Percentiles rank a stretch among this genome's conserved stretches.
Conservation (phyloP, 495 filamentous ascomycete genomes). For the Lasiosphaeria miniovina region DNA sequence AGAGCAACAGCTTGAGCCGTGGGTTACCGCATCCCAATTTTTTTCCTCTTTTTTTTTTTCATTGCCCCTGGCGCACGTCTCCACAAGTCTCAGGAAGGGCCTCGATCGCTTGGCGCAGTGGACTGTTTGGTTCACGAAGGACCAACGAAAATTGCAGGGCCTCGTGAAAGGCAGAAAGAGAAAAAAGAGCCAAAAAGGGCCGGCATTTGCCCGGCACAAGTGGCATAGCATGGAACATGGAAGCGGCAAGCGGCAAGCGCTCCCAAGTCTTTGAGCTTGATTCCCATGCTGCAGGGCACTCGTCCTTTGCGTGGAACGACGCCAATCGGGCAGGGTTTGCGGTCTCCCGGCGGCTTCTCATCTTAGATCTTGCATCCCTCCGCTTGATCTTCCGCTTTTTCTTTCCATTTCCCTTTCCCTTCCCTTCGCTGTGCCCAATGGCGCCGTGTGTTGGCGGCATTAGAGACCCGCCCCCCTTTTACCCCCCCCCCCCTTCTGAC, state of each 20-base stretch:
- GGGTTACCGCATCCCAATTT: neutral
- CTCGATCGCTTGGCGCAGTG: neutral
- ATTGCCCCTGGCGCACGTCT: neutral
- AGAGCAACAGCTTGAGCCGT: neutral
- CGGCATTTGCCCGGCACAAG: slow-evolving; percentile 1
- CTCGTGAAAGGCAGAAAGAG: no score
- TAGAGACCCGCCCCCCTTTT: neutral
- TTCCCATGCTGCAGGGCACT: neutral
- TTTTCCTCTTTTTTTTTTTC: neutral
- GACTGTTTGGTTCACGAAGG: neutral
- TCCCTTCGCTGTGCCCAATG: neutral
- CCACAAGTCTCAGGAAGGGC: neutral
- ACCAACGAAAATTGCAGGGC: neutral
- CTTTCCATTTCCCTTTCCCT: no score
- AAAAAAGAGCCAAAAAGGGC: neutral
- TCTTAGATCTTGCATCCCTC: neutral
- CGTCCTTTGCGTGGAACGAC: neutral
- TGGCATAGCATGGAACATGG: neutral
- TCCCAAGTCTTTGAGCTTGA: neutral
- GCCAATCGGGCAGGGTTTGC: neutral
- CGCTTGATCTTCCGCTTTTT: no score
- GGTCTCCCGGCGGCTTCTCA: neutral
- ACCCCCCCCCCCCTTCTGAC: neutral
- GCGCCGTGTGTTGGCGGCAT: neutral
- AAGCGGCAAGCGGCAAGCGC: neutral